Base-by-base conservation (phyloP, 768 basidiomycete genomes). In the Galerina marginata region DNA sequence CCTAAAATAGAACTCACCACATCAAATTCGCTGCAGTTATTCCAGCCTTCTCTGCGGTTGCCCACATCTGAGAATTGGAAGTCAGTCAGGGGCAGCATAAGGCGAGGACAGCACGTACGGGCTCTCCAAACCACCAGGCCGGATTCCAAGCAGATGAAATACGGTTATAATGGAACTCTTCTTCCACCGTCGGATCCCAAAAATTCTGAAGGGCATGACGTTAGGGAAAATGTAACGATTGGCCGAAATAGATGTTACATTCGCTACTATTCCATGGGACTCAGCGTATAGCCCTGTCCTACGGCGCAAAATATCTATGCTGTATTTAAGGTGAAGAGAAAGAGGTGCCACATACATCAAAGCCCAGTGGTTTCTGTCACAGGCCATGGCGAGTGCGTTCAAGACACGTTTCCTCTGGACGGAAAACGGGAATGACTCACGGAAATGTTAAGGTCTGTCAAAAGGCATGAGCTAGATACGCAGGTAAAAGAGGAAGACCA, bases 281-380 rank as follows among this genome's bases (percentile, higher is more conserved):
- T 96, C 93, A 0, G 91, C 91, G 69, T 93, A 85, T 3, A 96
- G 81, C 2, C 95, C 95, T 12, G 95, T 97, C 88, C 92, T 94
- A 60, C 9, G 47, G 37, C 42, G n/a, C 33, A 51, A 20, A 38
- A 45, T 14, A 20, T 5, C 29, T 43, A 58, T 43, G 58, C 48
- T 23, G 33, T 62, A 64, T n/a, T 1, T 29, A 29, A 33, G 9
- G 23, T 2, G n/a, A 57, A 37, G 9, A 9, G 1, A 25, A 10
- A 59, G 44, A 58, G 42, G 25, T 37, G 15, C 14, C 6, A 69
- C 82, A 26, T 69, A 93, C 92, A 96, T 87, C 39, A 96, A 70
- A 3, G 89, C 74, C 94, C 95, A 97, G 71, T 96, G 95, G 70
- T 96, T 96, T 15, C 91, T 94, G 14, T 44, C 9, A 36, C 26